A percentile compares a stretch with the other conserved stretches of the same genome.
These are phyloP conservation scores for Dipodascus albidus DNA, from an alignment of 805 yeast species.

Conservation along the genomic window DNA sequence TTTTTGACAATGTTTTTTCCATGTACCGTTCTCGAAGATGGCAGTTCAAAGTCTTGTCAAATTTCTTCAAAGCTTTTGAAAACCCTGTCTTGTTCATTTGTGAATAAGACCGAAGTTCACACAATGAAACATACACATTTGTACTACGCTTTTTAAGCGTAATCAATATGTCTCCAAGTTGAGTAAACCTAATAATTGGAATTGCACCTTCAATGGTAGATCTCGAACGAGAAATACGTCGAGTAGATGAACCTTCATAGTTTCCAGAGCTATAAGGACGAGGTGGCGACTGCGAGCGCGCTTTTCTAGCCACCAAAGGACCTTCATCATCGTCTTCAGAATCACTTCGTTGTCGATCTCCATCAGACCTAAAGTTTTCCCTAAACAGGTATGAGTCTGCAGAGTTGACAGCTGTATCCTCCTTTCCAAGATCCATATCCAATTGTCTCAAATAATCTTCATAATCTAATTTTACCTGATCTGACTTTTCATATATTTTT, in stretches of 20 bases:
- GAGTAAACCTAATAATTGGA: conserved; percentile 11
- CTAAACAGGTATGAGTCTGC: conserved; percentile 1
- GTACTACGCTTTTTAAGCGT: conserved; percentile 58
- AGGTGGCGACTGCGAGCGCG: not conserved
- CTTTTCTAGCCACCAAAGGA: not conserved
- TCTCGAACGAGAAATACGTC: conserved; percentile 12
- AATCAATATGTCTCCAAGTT: conserved; percentile 40
- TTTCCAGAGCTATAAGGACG: not conserved
- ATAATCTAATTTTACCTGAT: conserved; percentile 48
- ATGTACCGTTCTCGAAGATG: conserved; percentile 50
- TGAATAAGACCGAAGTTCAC: conserved; percentile 72
- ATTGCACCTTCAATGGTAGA: conserved; percentile 10
- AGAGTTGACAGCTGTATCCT: not conserved
- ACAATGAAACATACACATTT: conserved; percentile 57
- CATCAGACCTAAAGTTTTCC: conserved; percentile 5
- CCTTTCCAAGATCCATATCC: conserved; percentile 3
- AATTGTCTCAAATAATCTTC: conserved; percentile 39
- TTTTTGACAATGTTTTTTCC: conserved; percentile 29
- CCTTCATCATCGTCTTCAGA: conserved; percentile 5
- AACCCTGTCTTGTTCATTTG: conserved; percentile 85
- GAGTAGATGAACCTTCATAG: conserved; percentile 25
- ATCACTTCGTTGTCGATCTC: conserved; percentile 4
- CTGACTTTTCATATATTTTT: conserved; percentile 41
- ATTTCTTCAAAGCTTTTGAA: conserved; percentile 81
- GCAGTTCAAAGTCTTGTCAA: conserved; percentile 70